Conservation (phyloP, 2,329 filamentous ascomycete genomes). For the Phyllosticta citriasiana region DNA sequence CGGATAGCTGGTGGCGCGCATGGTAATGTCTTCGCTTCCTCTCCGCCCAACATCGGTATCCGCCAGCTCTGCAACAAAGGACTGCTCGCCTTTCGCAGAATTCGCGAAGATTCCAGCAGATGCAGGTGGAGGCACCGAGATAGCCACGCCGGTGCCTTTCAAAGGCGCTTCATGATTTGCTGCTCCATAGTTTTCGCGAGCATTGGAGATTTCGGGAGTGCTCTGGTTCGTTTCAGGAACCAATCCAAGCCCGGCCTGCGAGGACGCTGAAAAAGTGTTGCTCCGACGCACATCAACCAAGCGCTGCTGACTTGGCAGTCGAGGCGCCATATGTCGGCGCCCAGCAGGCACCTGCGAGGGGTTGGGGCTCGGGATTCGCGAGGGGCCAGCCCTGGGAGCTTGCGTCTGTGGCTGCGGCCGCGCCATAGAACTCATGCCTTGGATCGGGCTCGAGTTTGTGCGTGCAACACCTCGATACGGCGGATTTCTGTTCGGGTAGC, state of each 20-base stretch:
- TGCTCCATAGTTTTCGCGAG: too few species aligned
- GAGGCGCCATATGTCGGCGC: too few species aligned
- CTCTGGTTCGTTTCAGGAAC: background rate
- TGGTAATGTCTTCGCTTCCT: constrained; percentile 25
- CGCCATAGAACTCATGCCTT: background rate
- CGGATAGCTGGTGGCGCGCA: constrained; percentile 60
- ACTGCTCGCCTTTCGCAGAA: background rate
- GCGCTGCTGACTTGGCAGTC: background rate
- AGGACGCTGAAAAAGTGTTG: too few species aligned
- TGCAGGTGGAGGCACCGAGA: background rate
- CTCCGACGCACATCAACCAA: background rate
- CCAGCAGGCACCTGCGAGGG: background rate
- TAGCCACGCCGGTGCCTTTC: background rate
- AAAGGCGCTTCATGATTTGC: too few species aligned
- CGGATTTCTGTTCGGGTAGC: background rate
- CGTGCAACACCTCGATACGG: background rate
- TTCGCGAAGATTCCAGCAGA: too few species aligned
- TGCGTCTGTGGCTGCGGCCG: too few species aligned
- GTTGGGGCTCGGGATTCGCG: background rate
- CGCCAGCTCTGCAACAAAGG: background rate
- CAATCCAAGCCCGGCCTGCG: background rate
- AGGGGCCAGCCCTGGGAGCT: background rate
- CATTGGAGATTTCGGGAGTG: too few species aligned
- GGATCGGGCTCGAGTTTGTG: background rate
- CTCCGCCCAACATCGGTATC: constrained; percentile 2